Evolutionary conservation across 495 filamentous ascomycete species (phyloP).

Genomic region (Sporormia fimetaria): DNA sequence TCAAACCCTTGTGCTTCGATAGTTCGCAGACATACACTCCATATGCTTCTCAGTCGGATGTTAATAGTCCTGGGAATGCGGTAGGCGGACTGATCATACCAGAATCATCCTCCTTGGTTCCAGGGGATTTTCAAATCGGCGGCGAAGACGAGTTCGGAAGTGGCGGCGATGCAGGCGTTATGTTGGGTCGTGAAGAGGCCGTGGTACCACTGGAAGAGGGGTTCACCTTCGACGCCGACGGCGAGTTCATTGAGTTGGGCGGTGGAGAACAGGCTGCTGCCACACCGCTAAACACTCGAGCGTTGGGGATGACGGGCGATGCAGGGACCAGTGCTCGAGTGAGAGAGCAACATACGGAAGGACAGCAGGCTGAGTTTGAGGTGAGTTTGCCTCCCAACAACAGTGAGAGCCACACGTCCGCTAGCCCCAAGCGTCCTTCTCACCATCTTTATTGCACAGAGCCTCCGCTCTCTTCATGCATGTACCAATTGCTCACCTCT

Average conservation of each 20-base stretch:
- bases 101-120: slow-evolving; percentile 16
- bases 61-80: slow-evolving; percentile 16
- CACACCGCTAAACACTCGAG: slow-evolving; percentile 7
- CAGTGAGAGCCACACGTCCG: background rate
- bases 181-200: slow-evolving; percentile 34
- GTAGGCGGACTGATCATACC: slow-evolving; percentile 29
- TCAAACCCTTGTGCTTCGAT: slow-evolving; percentile 29
- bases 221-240: slow-evolving; percentile 55
- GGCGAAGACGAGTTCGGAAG: slow-evolving; percentile 29
- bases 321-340: slow-evolving; percentile 33
- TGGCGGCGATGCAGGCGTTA: slow-evolving; percentile 4
- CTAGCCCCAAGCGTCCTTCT: background rate
- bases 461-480: too few species aligned
- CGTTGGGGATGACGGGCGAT: slow-evolving; percentile 30
- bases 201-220: slow-evolving; percentile 49
- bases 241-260: slow-evolving; percentile 41
- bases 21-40: slow-evolving; percentile 25
- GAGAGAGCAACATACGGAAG: slow-evolving; percentile 34
- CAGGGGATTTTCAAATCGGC: slow-evolving; percentile 29
- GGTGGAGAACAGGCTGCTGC: background rate
- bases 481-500: slow-evolving; percentile 12
- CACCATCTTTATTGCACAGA: background rate
- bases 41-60: slow-evolving; percentile 11
- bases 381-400: slow-evolving; percentile 22
- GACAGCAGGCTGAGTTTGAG: slow-evolving; percentile 23